Base-by-base conservation (phyloP, 2,329 filamentous ascomycete genomes). In the Allantophomopsis cytisporea region DNA sequence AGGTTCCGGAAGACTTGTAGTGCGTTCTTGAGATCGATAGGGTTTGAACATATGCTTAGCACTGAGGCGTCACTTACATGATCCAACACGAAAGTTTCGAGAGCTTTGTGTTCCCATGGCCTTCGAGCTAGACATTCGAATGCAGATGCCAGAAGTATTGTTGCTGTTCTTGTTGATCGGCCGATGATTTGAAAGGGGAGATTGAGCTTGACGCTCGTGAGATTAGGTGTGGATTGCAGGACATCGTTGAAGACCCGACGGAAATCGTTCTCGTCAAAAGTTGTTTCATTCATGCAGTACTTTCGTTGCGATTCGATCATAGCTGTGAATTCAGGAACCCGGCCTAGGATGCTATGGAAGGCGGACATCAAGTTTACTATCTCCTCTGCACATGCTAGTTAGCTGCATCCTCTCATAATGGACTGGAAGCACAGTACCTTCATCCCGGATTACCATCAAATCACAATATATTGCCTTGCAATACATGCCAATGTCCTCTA, bases 391-490 rank as follows among this genome's bases (percentile, higher is more conserved):
- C 35, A 32, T 20, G 5, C 14, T 21, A 7, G 21, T n/a, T 32
- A 36, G 47, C 35, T 52, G 45, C 33, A 39, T 42, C 5, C 18
- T 32, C 7, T 11, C 17, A n/a, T 17, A 11, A 31, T 34, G 4
- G 14, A 38, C 8, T 31, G 23, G 30, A 38, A 30, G 4, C 7
- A 31, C 46, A 62, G 46, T 54, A 70, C 68, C 50, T 39, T 70
- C 65, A 47, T 72, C 68, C 46, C 68, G 61, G 31, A 72, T 52
- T 13, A 70, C 60, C 64, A 68, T 70, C 50, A 72, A 53, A 47
- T 73, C 68, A 36, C 72, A 57, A 42, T 65, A 68, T 4, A 73
- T 47, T 21, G 65, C 62, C 46, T 63, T 63, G 57, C 65, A 68
- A n/a, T 66, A 55, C 21, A 60, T 57, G 2, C 64, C 67, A 37